Evolutionary conservation across 2,329 filamentous ascomycete species (phyloP).

Genomic region (Dryadomyces sulphureus): DNA sequence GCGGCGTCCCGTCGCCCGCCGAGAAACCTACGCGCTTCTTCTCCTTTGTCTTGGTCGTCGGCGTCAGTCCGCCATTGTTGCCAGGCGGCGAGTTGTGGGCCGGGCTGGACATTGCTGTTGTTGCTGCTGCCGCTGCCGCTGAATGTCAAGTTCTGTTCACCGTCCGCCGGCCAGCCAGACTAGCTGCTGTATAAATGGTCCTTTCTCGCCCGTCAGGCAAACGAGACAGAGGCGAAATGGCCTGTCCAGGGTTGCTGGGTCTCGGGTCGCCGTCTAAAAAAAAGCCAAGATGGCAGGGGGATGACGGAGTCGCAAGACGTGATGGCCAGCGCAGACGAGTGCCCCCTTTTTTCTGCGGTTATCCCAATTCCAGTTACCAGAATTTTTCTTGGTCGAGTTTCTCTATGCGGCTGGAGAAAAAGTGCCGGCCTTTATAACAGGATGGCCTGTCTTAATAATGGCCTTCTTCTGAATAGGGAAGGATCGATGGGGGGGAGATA

Average conservation of each 20-base stretch:
- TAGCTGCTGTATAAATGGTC: no score
- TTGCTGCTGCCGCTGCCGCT: no score
- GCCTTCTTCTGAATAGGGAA: neutral
- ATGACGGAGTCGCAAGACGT: neutral
- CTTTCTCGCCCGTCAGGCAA: no score
- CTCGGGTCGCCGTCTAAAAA: neutral
- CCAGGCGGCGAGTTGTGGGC: neutral
- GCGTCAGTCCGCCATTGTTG: neutral
- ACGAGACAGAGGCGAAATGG: neutral
- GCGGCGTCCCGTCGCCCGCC: slow-evolving; percentile 1
- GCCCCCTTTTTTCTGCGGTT: neutral
- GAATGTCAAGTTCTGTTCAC: no score
- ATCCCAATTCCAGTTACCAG: neutral
- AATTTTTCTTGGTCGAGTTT: neutral
- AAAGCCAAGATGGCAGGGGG: neutral
- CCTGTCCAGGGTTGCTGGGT: no score
- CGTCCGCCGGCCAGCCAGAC: no score
- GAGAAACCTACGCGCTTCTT: slow-evolving; percentile 14
- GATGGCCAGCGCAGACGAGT: neutral
- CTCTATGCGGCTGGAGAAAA: neutral
- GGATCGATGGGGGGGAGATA: no score
- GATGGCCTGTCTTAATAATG: neutral
- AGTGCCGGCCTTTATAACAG: neutral
- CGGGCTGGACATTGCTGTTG: slow-evolving; percentile 9
- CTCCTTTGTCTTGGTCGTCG: slow-evolving; percentile 9